phyloP scores from a whole-genome alignment of 306 rosid genomes.

The Medicago truncatula region DNA sequence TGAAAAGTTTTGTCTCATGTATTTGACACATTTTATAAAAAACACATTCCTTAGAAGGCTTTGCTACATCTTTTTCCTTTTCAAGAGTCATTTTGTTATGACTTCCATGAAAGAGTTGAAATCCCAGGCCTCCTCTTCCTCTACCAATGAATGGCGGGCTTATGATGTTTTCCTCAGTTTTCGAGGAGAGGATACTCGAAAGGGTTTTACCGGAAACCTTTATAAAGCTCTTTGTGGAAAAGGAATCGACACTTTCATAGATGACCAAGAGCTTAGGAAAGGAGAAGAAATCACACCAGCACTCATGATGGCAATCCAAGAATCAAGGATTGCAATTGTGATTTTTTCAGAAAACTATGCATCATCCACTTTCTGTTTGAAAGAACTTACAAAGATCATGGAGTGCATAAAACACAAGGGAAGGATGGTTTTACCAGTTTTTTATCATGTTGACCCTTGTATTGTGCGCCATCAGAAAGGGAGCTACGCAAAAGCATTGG shows the following conservation, averaged over 20 bases:
- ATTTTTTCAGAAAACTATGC: conserved; percentile 1
- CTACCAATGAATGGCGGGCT: neutral
- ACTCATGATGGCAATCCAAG: conserved; percentile 4
- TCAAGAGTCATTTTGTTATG: neutral
- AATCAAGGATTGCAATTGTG: neutral
- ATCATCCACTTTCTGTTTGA: neutral
- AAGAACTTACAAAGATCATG: conserved; percentile 15
- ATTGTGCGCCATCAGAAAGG: neutral
- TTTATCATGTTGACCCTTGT: neutral
- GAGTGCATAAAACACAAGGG: conserved; percentile 9
- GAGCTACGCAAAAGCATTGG: neutral
- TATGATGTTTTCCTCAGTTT: conserved; percentile 3
- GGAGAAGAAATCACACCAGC: conserved; percentile 2
- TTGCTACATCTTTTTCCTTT: neutral
- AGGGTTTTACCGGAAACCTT: neutral
- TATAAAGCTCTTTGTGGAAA: neutral
- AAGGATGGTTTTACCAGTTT: conserved; percentile 1
- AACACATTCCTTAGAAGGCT: neutral
- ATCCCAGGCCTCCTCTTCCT: neutral
- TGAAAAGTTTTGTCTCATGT: neutral
- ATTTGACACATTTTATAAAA: neutral
- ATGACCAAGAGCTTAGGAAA: neutral
- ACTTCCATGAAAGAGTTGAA: neutral
- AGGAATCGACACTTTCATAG: conserved; percentile 3
- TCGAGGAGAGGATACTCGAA: conserved; percentile 8